Conservation (phyloP, 345 rosid species). For the Eucalyptus pauciflora region DNA sequence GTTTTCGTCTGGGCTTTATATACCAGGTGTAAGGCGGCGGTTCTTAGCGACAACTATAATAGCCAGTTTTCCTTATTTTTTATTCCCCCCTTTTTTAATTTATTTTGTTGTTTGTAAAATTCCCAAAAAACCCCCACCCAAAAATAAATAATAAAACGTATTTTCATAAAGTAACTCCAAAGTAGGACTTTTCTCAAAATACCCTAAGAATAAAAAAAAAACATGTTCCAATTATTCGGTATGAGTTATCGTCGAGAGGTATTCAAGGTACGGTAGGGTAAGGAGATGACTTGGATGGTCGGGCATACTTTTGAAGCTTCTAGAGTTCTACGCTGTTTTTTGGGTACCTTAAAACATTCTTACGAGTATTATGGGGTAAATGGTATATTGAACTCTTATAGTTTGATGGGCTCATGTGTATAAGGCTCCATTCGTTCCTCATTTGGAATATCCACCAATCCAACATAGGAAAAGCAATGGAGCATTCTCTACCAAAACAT, state of each 20-base stretch:
- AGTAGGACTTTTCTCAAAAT: not conserved
- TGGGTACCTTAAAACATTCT: too few relatives aligned
- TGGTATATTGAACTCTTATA: not conserved
- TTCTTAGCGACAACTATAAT: not conserved
- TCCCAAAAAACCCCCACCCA: rapidly evolving
- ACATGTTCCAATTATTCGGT: rapidly evolving
- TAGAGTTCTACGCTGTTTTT: not conserved
- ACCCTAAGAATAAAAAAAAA: rapidly evolving
- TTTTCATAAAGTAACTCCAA: not conserved
- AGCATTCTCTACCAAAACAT: not conserved
- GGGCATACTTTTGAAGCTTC: not conserved
- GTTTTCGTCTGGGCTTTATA: not conserved
- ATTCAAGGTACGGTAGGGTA: not conserved
- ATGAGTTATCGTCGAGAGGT: not conserved
- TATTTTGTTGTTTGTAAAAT: not conserved
- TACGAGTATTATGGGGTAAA: not conserved
- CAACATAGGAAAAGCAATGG: not conserved
- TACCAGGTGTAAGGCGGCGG: not conserved
- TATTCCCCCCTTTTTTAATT: not conserved
- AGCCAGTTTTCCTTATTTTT: too few relatives aligned
- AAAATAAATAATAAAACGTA: too few relatives aligned
- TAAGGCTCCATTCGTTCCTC: not conserved
- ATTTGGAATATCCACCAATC: not conserved
- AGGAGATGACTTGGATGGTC: not conserved
- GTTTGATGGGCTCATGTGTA: not conserved